Conservation (phyloP, 768 basidiomycete species). For the Gloeostereum incarnatum region DNA sequence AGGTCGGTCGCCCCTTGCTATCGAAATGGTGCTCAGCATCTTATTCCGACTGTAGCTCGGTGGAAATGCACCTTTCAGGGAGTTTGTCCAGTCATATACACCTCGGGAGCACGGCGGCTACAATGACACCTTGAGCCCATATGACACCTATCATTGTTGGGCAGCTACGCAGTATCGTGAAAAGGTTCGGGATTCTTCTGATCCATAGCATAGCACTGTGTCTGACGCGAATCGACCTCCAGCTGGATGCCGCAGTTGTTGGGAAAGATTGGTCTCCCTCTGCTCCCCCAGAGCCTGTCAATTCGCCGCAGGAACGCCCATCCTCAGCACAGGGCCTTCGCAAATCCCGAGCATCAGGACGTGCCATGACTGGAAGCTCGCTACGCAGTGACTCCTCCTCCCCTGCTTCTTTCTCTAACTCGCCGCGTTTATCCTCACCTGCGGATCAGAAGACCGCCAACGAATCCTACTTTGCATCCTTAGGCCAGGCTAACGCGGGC, state of each 20-base stretch:
- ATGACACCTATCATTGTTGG: slow-evolving; percentile 89
- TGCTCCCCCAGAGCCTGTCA: slow-evolving; percentile 44
- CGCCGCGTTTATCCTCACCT: slow-evolving; percentile 35
- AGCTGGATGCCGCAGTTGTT: slow-evolving; percentile 74
- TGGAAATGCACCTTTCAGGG: slow-evolving; percentile 76
- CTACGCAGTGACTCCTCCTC: slow-evolving; percentile 49
- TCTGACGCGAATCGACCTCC: slow-evolving; percentile 9
- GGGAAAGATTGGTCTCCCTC: slow-evolving; percentile 77
- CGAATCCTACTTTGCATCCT: slow-evolving; percentile 75
- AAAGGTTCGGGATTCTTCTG: slow-evolving; percentile 47
- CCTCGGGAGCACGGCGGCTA: slow-evolving; percentile 64
- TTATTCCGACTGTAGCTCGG: slow-evolving; percentile 61
- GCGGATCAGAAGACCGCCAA: slow-evolving; percentile 70
- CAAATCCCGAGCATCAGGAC: slow-evolving; percentile 71
- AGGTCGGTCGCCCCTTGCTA: slow-evolving; percentile 34
- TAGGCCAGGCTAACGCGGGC: slow-evolving; percentile 75
- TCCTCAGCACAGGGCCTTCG: slow-evolving; percentile 77
- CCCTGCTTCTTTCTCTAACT: slow-evolving; percentile 39
- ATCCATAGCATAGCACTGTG: neutral
- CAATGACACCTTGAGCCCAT: slow-evolving; percentile 46
- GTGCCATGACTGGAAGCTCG: slow-evolving; percentile 35
- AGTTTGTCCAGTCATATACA: slow-evolving; percentile 66
- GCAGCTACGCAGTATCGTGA: slow-evolving; percentile 91
- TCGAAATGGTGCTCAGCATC: slow-evolving; percentile 6
- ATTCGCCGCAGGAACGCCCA: slow-evolving; percentile 44